Evolutionary conservation across 305 asterid genomes (phyloP).

Genomic region (Fraxinus paxiana): DNA sequence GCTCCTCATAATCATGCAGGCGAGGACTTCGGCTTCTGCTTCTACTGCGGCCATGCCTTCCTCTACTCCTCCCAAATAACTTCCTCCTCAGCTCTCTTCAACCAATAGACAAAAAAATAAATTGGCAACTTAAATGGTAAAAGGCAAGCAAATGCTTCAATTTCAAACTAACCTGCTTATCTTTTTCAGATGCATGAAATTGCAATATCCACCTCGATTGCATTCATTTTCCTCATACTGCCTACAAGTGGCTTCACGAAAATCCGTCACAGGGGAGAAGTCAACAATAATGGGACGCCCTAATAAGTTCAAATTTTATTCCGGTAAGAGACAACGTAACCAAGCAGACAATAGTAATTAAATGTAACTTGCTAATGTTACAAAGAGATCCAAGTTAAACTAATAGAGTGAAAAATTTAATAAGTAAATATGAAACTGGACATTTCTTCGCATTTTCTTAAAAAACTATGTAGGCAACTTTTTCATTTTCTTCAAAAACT

Average conservation of each 20-base stretch:
- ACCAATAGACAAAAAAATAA: conserved; percentile 20
- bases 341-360: neutral
- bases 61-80: conserved; percentile 51
- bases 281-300: conserved; percentile 34
- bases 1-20: conserved; percentile 52
- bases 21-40: conserved; percentile 80
- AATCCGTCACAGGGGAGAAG: conserved; percentile 34
- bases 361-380: neutral
- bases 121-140: neutral
- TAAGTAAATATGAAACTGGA: neutral
- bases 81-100: conserved; percentile 64
- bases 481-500: no score
- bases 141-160: neutral
- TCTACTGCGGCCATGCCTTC: conserved; percentile 65
- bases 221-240: conserved; percentile 33
- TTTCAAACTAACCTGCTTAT: conserved; percentile 42
- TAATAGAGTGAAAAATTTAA: neutral
- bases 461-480: neutral
- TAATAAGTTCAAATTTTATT: conserved; percentile 3
- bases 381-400: neutral
- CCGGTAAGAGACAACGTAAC: neutral
- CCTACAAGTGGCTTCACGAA: conserved; percentile 33
- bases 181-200: conserved; percentile 35
- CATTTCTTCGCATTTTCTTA: neutral
- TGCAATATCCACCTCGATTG: conserved; percentile 35